Conservation (phyloP, 2,329 filamentous ascomycete genomes). For the Aspergillus sp. region DNA sequence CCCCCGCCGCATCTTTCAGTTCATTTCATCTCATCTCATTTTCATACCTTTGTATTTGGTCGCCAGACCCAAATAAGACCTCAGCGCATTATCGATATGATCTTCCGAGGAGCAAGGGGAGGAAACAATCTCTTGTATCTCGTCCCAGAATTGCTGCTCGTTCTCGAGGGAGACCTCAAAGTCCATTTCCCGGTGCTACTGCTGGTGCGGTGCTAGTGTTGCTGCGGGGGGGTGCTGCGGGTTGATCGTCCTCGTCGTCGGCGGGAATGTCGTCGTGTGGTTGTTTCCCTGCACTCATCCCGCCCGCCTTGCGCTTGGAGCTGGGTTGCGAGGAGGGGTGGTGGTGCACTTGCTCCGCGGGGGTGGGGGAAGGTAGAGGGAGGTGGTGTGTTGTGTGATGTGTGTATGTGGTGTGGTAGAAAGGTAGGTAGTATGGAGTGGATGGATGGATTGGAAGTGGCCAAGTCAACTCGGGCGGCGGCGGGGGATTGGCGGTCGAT, state of each 20-base stretch:
- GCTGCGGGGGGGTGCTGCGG: background rate
- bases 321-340: background rate
- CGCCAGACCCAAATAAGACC: slow-evolving; percentile 78
- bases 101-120: slow-evolving; percentile 62
- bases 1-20: background rate
- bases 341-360: background rate
- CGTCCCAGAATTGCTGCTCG: slow-evolving; percentile 87
- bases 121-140: slow-evolving; percentile 67
- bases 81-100: slow-evolving; percentile 80
- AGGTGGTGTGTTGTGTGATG: too few relatives aligned
- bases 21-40: too few relatives aligned
- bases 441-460: background rate
- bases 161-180: slow-evolving; percentile 73
- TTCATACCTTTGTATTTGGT: slow-evolving; percentile 66
- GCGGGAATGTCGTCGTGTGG: slow-evolving; percentile 21
- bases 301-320: slow-evolving; percentile 27
- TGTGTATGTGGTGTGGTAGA: too few relatives aligned
- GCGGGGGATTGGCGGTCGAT: slow-evolving; percentile 1
- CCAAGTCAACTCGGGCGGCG: background rate
- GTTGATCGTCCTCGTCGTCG: slow-evolving; percentile 38
- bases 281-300: slow-evolving; percentile 39
- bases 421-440: background rate
- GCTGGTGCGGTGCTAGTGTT: too few relatives aligned
- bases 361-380: background rate
- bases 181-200: slow-evolving; percentile 57